Evolutionary conservation across 2,329 filamentous ascomycete species (phyloP).

Genomic region (Ceratocystis alfenasii): DNA sequence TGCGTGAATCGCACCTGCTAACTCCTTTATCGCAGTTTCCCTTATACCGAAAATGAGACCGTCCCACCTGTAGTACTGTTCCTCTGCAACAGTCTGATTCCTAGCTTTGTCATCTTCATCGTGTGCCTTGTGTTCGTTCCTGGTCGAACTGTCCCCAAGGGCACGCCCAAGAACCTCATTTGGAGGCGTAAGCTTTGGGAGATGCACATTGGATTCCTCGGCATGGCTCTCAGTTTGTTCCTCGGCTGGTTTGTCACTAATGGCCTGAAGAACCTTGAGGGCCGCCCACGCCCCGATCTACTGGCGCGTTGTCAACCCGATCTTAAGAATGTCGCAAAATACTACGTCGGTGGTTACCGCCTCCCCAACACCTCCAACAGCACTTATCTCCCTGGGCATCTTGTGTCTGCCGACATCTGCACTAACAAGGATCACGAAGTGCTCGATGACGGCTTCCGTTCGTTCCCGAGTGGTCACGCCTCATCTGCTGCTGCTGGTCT

Average conservation of each 20-base stretch:
- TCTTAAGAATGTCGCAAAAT: constrained; percentile 45
- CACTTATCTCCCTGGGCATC: constrained; percentile 24
- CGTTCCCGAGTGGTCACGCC: constrained; percentile 47
- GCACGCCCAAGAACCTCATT: constrained; percentile 51
- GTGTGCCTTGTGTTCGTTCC: constrained; percentile 61
- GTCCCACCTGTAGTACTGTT: constrained; percentile 57
- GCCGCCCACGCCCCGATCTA: constrained; percentile 67
- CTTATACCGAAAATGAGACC: constrained; percentile 57
- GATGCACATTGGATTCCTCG: constrained; percentile 73
- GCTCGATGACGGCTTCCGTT: constrained; percentile 73
- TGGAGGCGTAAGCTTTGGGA: constrained; percentile 86
- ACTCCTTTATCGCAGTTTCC: constrained; percentile 41
- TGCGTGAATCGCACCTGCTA: background rate
- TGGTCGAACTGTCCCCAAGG: constrained; percentile 51
- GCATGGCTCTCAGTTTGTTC: constrained; percentile 60
- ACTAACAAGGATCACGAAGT: constrained; percentile 45
- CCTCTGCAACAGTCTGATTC: constrained; percentile 51
- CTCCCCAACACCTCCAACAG: constrained; percentile 42
- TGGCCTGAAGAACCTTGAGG: constrained; percentile 68
- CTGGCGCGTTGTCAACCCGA: constrained; percentile 71
- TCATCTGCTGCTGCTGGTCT: constrained; percentile 68
- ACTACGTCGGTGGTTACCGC: constrained; percentile 52
- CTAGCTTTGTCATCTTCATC: constrained; percentile 55
- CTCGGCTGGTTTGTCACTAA: constrained; percentile 70
- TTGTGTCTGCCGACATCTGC: constrained; percentile 72